Percentiles rank a stretch among this genome's conserved stretches.
These are phyloP conservation scores for Mycena belliarum DNA, from an alignment of 768 basidiomycete species.

Conservation along the genomic window DNA sequence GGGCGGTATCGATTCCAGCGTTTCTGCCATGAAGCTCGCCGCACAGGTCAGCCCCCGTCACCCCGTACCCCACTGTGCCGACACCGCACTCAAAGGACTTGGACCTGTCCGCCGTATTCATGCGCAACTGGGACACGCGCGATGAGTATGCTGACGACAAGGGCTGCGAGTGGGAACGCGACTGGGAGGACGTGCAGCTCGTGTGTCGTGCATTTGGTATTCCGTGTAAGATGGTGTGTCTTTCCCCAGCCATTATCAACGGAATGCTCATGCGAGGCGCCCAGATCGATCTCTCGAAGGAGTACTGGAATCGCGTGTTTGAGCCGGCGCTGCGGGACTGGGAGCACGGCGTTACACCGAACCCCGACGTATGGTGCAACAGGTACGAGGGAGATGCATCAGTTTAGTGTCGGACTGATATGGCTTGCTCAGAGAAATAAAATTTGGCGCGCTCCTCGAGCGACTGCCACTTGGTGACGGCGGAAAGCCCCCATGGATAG, in stretches of 20 bases:
- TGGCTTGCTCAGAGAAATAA: slow-evolving; percentile 66
- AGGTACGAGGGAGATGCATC: slow-evolving; percentile 49
- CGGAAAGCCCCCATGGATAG: no score
- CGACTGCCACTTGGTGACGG: slow-evolving; percentile 40
- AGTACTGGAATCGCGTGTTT: slow-evolving; percentile 93
- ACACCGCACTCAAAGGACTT: slow-evolving; percentile 53
- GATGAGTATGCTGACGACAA: slow-evolving; percentile 74
- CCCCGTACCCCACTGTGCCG: no score
- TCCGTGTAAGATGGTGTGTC: slow-evolving; percentile 67
- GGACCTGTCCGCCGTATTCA: slow-evolving; percentile 86
- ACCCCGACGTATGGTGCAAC: slow-evolving; percentile 94
- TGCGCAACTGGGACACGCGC: slow-evolving; percentile 94
- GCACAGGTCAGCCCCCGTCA: slow-evolving; percentile 48
- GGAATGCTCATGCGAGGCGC: background rate
- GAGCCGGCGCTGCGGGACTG: slow-evolving; percentile 80
- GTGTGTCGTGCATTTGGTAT: slow-evolving; percentile 76
- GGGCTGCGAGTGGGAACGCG: slow-evolving; percentile 96
- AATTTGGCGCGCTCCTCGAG: slow-evolving; percentile 84
- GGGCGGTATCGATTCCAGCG: slow-evolving; percentile 94
- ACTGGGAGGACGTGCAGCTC: slow-evolving; percentile 87
- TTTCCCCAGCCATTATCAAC: background rate
- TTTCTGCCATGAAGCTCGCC: slow-evolving; percentile 75
- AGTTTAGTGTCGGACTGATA: no score
- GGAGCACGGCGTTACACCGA: slow-evolving; percentile 82
- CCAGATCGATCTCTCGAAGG: slow-evolving; percentile 82